phyloP scores from a whole-genome alignment of 1,284 basidiomycete species.

The Austroboletus sp. region DNA sequence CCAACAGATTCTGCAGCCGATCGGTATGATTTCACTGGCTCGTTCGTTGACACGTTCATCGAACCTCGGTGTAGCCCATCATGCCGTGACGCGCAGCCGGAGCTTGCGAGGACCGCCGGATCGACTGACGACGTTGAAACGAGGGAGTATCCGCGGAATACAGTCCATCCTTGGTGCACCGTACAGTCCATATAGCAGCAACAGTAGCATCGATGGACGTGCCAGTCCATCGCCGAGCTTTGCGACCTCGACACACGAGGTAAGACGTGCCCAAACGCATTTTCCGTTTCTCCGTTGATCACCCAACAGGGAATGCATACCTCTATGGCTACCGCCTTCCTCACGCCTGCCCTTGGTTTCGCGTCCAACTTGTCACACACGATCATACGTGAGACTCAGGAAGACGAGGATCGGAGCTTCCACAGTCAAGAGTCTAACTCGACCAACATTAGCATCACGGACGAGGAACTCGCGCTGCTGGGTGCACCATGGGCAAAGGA shows the following conservation, averaged over 20 bases:
- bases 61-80: conserved; percentile 41
- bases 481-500: conserved; percentile 99
- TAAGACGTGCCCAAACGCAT: conserved; percentile 31
- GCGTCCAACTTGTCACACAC: conserved; percentile 92
- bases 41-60: conserved; percentile 51
- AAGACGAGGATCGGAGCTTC: conserved; percentile 78
- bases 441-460: conserved; percentile 75
- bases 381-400: conserved; percentile 89
- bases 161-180: conserved; percentile 67
- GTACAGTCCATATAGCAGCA: conserved; percentile 70
- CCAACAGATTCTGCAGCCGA: conserved; percentile 85
- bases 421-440: conserved; percentile 55
- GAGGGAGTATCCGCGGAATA: conserved; percentile 82
- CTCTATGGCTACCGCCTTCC: conserved; percentile 50
- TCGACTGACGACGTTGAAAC: conserved; percentile 71
- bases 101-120: conserved; percentile 63
- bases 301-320: conserved; percentile 38
- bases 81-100: conserved; percentile 51
- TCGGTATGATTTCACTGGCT: conserved; percentile 38
- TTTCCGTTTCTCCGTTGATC: conserved; percentile 11
- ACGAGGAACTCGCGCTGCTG: conserved; percentile 89
- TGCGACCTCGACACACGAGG: conserved; percentile 78
- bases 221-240: conserved; percentile 74
- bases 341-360: conserved; percentile 83
- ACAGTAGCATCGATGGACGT: conserved; percentile 75